Percentiles rank a stretch among this genome's conserved stretches.
Conservation (phyloP, 1,139 yeast species). For the Zygosaccharomyces sapae region DNA sequence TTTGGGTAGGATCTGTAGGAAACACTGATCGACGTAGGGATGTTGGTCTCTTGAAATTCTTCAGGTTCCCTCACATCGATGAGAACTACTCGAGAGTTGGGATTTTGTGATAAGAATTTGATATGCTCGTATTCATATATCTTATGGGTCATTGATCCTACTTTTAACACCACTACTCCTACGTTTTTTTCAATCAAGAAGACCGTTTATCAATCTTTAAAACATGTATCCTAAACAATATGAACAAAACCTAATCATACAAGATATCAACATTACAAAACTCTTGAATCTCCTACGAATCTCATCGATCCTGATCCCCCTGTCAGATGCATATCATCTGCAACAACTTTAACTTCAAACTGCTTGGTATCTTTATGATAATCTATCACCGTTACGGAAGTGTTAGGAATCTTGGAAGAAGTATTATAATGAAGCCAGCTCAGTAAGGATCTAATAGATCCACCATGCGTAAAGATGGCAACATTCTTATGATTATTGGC, state of each 20-base stretch:
- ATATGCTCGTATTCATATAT: conserved; percentile 53
- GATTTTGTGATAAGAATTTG: conserved; percentile 45
- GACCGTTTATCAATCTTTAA: background rate
- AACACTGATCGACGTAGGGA: conserved; percentile 80
- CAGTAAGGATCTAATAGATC: conserved; percentile 64
- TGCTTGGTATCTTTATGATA: conserved; percentile 39
- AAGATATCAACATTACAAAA: background rate
- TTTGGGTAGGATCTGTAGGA: conserved; percentile 92
- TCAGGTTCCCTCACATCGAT: conserved; percentile 91
- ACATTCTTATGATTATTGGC: conserved; percentile 42
- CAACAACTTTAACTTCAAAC: conserved; percentile 50
- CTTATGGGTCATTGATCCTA: conserved; percentile 17
- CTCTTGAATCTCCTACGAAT: conserved; percentile 2
- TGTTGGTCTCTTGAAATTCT: conserved; percentile 55
- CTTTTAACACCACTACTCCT: background rate
- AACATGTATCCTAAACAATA: background rate
- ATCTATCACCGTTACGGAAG: conserved; percentile 66
- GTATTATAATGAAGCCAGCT: conserved; percentile 45
- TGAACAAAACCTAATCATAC: background rate
- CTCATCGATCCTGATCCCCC: conserved; percentile 34
- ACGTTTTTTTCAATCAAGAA: background rate
- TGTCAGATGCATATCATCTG: conserved; percentile 64
- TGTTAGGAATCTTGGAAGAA: conserved; percentile 50
- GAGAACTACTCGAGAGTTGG: conserved; percentile 46
- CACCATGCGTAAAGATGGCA: conserved; percentile 78